A percentile compares a stretch with the other conserved stretches of the same genome.
phyloP scores from a whole-genome alignment of 495 filamentous ascomycete genomes.

The Penicillium canariense region DNA sequence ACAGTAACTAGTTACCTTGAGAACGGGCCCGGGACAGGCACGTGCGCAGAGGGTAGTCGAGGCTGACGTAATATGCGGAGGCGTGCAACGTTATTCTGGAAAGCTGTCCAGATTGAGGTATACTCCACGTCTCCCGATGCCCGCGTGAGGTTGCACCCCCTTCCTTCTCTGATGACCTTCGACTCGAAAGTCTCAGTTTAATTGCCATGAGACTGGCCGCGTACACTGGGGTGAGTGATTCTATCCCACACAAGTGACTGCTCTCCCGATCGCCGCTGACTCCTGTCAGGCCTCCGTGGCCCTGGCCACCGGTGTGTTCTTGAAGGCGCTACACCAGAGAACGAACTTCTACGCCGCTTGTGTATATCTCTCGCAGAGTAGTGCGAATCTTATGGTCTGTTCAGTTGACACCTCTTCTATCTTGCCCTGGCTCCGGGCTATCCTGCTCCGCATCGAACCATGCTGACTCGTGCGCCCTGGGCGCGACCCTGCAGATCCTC shows the following conservation, averaged over 20 bases:
- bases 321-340: slow-evolving; percentile 89
- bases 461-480: slow-evolving; percentile 6
- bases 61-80: slow-evolving; percentile 42
- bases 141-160: slow-evolving; percentile 14
- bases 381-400: slow-evolving; percentile 85
- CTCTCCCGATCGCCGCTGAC: slow-evolving; percentile 18
- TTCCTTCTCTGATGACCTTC: slow-evolving; percentile 33
- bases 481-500: slow-evolving; percentile 60
- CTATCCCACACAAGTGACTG: not conserved
- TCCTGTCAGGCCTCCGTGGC: slow-evolving; percentile 62
- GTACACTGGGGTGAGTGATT: slow-evolving; percentile 49
- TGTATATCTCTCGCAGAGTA: slow-evolving; percentile 94
- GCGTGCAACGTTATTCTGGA: slow-evolving; percentile 23
- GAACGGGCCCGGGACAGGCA: slow-evolving; percentile 3
- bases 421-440: not conserved
- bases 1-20: not conserved
- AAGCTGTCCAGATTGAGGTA: slow-evolving; percentile 43
- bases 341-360: slow-evolving; percentile 97
- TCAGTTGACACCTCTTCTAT: not conserved
- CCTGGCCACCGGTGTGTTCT: slow-evolving; percentile 76
- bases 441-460: not conserved
- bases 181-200: slow-evolving; percentile 24
- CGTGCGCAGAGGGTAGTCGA: slow-evolving; percentile 7
- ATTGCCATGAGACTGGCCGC: slow-evolving; percentile 51
- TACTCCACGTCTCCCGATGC: slow-evolving; percentile 23